Evolutionary conservation across 805 yeast genomes (phyloP), one percentile per base, ranked within the genome.

Genomic region (Zygosaccharomyces siamensis): DNA sequence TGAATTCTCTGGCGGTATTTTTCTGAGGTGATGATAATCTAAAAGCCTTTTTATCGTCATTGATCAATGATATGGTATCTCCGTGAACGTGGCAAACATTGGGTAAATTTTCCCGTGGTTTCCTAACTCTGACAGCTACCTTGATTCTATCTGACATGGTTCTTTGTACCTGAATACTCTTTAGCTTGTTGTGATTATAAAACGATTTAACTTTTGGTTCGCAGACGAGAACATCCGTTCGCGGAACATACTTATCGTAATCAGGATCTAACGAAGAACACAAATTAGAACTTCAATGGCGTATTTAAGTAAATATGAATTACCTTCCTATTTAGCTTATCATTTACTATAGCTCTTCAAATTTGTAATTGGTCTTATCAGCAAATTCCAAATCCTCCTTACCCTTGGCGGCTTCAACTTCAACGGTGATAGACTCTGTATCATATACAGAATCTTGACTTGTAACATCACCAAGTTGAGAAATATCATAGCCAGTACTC

Each of bases 401-500:
- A 10, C 21, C 8, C 20, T 33, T 33, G 16, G 21, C 21, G 37
- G 37, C 20, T 33, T 33, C 21, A 33, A 20, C 16, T 16, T 41
- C 44, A 28, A 30, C 6, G 8, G 26, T 24, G 7, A 41, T 36
- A 24, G 30, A 30, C 26, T 30, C 37, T 14, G 20, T 7, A 31
- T 41, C 44, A 11, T 41, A 28, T 14, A 16, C 36, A 5, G 44
- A 41, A 18, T 37, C 43, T 33, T 33, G 37, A 33, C 37, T 16
- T 6, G 12, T 33, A 14, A 10, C 8, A 7, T 45, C 47, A 42
- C 73, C 95, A 61, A 88, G 68, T 58, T 72, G 76, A 28, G 76
- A 54, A 46, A 79, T 72, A 63, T 89, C 96, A 66, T 77, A 89
- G 32, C 95, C 95, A 49, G 84, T 74, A 14, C 71, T 72, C 45